A percentile compares a stretch with the other conserved stretches of the same genome.
These are phyloP conservation scores for Colletotrichum sp. DNA, from an alignment of 2,329 filamentous ascomycete genomes.

Conservation along the genomic window DNA sequence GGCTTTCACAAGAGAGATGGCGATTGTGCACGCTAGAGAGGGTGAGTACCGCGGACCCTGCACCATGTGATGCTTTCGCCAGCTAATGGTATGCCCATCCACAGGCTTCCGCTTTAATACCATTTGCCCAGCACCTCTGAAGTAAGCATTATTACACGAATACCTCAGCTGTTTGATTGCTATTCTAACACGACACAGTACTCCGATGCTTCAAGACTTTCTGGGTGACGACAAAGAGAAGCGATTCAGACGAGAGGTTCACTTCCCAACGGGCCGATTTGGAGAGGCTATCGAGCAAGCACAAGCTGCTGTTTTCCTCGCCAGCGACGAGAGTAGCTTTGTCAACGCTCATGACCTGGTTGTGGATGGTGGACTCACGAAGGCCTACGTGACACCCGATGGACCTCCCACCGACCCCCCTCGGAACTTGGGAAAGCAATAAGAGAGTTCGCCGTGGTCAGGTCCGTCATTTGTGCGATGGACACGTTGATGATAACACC, in stretches of 20 bases:
- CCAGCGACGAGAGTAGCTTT: slow-evolving; percentile 87
- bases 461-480: not conserved
- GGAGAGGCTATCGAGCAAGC: slow-evolving; percentile 93
- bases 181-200: slow-evolving; percentile 59
- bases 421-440: not conserved
- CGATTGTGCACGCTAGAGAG: slow-evolving; percentile 89
- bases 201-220: slow-evolving; percentile 90
- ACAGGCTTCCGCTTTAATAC: slow-evolving; percentile 84
- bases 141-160: not conserved
- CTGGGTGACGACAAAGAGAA: slow-evolving; percentile 85
- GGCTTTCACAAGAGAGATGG: slow-evolving; percentile 86
- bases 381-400: slow-evolving; percentile 80
- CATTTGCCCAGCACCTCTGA: slow-evolving; percentile 83
- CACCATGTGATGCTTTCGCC: not conserved
- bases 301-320: slow-evolving; percentile 85
- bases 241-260: slow-evolving; percentile 81
- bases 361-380: slow-evolving; percentile 94
- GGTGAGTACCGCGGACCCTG: not conserved
- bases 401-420: slow-evolving; percentile 48
- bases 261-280: slow-evolving; percentile 88
- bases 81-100: not conserved
- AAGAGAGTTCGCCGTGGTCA: accelerated
- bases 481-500: not conserved
- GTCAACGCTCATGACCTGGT: slow-evolving; percentile 93
- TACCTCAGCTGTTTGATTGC: no score